phyloP scores from a whole-genome alignment of 2,329 filamentous ascomycete species.

The Pseudonectria buxi region DNA sequence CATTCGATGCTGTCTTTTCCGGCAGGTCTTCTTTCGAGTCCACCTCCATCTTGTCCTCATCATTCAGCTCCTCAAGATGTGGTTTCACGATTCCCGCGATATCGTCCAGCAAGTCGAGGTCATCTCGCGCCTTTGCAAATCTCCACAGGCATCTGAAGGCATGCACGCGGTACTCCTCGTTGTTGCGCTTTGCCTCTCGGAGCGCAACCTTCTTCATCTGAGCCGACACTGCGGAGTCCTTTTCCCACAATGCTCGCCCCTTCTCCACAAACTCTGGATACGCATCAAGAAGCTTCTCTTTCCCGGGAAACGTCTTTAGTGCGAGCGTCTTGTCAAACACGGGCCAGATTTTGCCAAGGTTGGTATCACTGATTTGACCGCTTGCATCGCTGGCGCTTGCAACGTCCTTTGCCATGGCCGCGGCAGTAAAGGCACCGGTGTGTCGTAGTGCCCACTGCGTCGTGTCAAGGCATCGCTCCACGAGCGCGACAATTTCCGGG shows the following conservation, averaged over 20 bases:
- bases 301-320: conserved; percentile 89
- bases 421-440: conserved; percentile 73
- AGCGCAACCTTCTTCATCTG: conserved; percentile 74
- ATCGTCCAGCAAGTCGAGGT: conserved; percentile 63
- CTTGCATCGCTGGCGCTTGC: conserved; percentile 50
- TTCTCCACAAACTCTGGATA: conserved; percentile 72
- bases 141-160: conserved; percentile 67
- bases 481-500: conserved; percentile 68
- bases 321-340: conserved; percentile 72
- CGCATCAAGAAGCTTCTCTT: conserved; percentile 74
- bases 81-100: conserved; percentile 58
- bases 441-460: conserved; percentile 89
- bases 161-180: conserved; percentile 72
- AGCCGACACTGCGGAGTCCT: conserved; percentile 45
- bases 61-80: conserved; percentile 51
- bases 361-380: conserved; percentile 52
- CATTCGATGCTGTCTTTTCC: conserved; percentile 40
- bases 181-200: conserved; percentile 87
- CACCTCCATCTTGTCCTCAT: conserved; percentile 63
- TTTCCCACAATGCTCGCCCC: conserved; percentile 50
- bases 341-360: conserved; percentile 68
- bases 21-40: conserved; percentile 45
- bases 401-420: conserved; percentile 63
- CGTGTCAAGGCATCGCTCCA: conserved; percentile 63
- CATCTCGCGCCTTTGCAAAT: conserved; percentile 60